Evolutionary conservation across 2,329 filamentous ascomycete genomes (phyloP), one percentile per base, ranked within the genome.

Genomic region (Incumbomyces delicatus): DNA sequence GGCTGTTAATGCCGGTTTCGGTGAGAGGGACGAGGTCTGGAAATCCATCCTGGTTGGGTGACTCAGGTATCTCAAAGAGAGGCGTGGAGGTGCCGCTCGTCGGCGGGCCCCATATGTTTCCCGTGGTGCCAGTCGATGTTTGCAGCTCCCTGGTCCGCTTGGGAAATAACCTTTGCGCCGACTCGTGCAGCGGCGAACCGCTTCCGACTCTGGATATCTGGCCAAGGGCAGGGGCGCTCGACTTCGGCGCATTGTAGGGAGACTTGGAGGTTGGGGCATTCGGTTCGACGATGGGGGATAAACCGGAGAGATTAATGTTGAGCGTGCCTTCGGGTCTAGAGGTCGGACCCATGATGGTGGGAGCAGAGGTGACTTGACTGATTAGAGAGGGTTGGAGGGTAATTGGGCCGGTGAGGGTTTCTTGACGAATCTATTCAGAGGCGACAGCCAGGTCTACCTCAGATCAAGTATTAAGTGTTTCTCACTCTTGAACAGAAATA

Each of bases 81-180:
- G 92, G 92, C 35, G 90, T 95, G 16, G 90, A 95, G 66, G 95
- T 90, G 55, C 90, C 92, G 64, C 90, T 95, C 47, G 90, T 95
- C 41, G 92, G 90, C 55, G 92, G 90, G 10, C 92, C 88, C 92
- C 92, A 96, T 36, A 84, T 83, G 61, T 82, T 65, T 78, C 75
- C 61, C 74, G 82, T 63, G 73, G 95, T 75, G 43, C 89, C 89
- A 76, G 96, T 90, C 70, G 95, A 89, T 46, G 89, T 89, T 71
- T 96, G 90, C 52, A 96, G 95, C 67, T 98, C 92, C 65, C 92
- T 80, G 56, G 92, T 89, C 88, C 92, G 82, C 73, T 96, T 96
- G 53, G 88, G 88, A 68, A 85, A 95, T 50, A 96, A 74, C 59
- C 90, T 66, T 55, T 78, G 81, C 49, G 83, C 80, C 61, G 88